These are phyloP conservation scores for Eragrostis tef DNA, from an alignment of 202 grass and related monocot genomes.

Conservation along the genomic window DNA sequence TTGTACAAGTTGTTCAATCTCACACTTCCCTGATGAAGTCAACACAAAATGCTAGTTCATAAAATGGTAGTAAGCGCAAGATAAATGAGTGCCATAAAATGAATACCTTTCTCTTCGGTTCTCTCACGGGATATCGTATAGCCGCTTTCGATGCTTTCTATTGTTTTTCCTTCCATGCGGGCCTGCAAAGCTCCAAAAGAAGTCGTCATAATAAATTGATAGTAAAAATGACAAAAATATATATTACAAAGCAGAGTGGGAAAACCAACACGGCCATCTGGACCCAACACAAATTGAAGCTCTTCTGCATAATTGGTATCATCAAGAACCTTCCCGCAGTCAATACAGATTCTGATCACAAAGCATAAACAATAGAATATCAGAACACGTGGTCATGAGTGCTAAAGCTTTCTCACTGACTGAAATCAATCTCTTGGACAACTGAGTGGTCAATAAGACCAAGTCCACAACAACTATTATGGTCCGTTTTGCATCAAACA, in stretches of 20 bases:
- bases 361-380: conserved; percentile 37
- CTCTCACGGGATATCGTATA: conserved; percentile 81
- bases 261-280: conserved; percentile 56
- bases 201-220: conserved; percentile 16
- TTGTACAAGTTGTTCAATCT: conserved; percentile 74
- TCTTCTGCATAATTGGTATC: conserved; percentile 62
- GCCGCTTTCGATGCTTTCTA: conserved; percentile 59
- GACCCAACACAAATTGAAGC: conserved; percentile 56
- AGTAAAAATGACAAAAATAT: conserved; percentile 27
- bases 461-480: neutral
- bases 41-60: neutral
- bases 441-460: conserved; percentile 10
- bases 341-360: conserved; percentile 62
- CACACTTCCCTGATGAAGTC: conserved; percentile 67
- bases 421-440: conserved; percentile 26
- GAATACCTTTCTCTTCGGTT: conserved; percentile 70
- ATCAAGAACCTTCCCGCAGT: conserved; percentile 81
- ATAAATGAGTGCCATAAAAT: conserved; percentile 19
- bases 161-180: conserved; percentile 51
- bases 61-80: neutral
- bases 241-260: conserved; percentile 10
- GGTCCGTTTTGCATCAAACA: neutral
- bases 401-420: neutral
- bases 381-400: neutral
- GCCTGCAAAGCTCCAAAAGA: conserved; percentile 55